phyloP scores from a whole-genome alignment of 768 basidiomycete genomes.

The Tulasnella sp. region DNA sequence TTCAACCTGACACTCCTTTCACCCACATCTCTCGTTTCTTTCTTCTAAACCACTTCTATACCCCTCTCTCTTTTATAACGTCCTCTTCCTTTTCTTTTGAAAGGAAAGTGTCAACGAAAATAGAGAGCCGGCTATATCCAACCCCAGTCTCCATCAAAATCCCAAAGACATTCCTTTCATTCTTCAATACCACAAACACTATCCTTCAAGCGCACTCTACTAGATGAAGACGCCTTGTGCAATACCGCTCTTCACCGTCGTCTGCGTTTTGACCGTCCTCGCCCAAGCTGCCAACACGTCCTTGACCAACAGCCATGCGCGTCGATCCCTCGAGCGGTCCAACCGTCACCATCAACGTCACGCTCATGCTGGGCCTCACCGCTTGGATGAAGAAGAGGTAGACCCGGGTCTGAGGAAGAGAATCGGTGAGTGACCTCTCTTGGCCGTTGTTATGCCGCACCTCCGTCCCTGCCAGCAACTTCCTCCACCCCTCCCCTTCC shows the following conservation, averaged over 20 bases:
- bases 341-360: constrained; percentile 23
- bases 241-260: constrained; percentile 29
- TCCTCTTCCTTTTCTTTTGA: background rate
- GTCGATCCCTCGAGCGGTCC: constrained; percentile 30
- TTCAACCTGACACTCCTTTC: constrained; percentile 4
- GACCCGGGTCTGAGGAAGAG: too few relatives aligned
- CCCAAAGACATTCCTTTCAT: background rate
- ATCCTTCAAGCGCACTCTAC: background rate
- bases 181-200: background rate
- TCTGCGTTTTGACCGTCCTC: constrained; percentile 26
- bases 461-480: constrained; percentile 14
- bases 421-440: constrained; percentile 22
- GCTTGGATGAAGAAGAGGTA: background rate
- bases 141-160: background rate
- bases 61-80: background rate
- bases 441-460: background rate
- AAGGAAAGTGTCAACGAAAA: background rate
- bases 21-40: background rate
- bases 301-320: constrained; percentile 32
- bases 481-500: background rate
- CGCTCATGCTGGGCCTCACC: background rate
- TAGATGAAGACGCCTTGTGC: constrained; percentile 20
- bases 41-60: background rate
- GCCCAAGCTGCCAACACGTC: constrained; percentile 39
- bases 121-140: background rate